Conservation (phyloP, 1,139 yeast genomes). For the Scheffersomyces stambukii region DNA sequence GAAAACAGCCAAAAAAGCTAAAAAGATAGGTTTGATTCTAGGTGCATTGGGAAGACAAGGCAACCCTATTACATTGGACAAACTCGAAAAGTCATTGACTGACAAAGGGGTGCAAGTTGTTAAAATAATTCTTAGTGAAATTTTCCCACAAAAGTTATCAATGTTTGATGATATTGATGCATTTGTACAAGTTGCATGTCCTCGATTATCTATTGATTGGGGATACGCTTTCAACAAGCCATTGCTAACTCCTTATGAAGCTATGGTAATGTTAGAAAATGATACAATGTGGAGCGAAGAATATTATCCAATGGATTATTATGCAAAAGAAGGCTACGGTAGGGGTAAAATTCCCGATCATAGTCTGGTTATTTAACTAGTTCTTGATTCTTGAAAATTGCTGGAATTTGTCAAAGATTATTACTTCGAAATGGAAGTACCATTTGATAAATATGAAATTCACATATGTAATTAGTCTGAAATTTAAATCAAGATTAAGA, state of each 20-base stretch:
- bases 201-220: conserved; percentile 95
- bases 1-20: conserved; percentile 51
- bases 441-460: too few species aligned
- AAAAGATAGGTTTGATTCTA: conserved; percentile 75
- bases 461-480: too few species aligned
- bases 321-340: conserved; percentile 87
- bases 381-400: too few species aligned
- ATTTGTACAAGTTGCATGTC: conserved; percentile 97
- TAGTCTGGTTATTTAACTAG: too few species aligned
- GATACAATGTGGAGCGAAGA: conserved; percentile 65
- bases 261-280: conserved; percentile 79
- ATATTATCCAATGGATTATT: conserved; percentile 94
- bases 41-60: conserved; percentile 99
- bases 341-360: conserved; percentile 68
- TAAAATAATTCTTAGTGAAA: conserved; percentile 83
- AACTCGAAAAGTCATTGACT: conserved; percentile 52
- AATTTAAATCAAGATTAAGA: too few species aligned
- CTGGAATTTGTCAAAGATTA: too few species aligned
- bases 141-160: conserved; percentile 90
- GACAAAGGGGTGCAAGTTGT: conserved; percentile 64
- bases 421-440: too few species aligned
- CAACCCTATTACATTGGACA: conserved; percentile 67
- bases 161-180: conserved; percentile 93
- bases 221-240: conserved; percentile 97
- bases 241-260: conserved; percentile 89